A percentile compares a stretch with the other conserved stretches of the same genome.
phyloP scores from a whole-genome alignment of 495 filamentous ascomycete genomes.

The Penicillium subrubescens region DNA sequence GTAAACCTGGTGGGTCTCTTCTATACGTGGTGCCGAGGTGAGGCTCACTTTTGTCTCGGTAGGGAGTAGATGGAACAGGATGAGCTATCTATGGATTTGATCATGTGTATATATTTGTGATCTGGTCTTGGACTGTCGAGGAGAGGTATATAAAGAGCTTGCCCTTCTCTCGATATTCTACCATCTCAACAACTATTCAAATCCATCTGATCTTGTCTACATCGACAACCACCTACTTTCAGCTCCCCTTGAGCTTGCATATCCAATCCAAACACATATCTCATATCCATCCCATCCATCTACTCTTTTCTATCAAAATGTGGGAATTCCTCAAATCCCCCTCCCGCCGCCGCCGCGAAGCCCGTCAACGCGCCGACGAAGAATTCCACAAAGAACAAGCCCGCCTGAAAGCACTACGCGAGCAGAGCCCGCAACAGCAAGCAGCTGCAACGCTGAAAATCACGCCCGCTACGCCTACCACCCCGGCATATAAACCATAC shows the following conservation, averaged over 20 bases:
- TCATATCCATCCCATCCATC: neutral
- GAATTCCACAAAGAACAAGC: neutral
- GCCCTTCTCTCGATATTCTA: neutral
- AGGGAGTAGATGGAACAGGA: neutral
- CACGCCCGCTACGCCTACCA: neutral
- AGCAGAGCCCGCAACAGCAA: neutral
- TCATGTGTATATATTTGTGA: too few relatives aligned
- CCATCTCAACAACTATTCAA: neutral
- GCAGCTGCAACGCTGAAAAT: neutral
- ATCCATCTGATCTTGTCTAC: neutral
- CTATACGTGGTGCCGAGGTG: neutral
- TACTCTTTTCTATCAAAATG: neutral
- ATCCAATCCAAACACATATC: neutral
- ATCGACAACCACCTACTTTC: neutral
- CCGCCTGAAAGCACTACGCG: neutral
- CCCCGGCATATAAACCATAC: neutral
- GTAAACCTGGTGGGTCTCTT: neutral
- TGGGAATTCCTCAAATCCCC: conserved; percentile 1
- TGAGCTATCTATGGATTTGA: neutral
- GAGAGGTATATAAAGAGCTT: neutral
- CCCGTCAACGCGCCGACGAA: neutral
- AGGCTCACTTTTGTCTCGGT: neutral
- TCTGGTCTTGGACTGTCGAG: too few relatives aligned
- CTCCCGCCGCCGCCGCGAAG: neutral
- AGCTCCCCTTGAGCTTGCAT: neutral